A percentile compares a stretch with the other conserved stretches of the same genome.
phyloP scores from a whole-genome alignment of 2,329 filamentous ascomycete species.

The Elsinoe necatrix region DNA sequence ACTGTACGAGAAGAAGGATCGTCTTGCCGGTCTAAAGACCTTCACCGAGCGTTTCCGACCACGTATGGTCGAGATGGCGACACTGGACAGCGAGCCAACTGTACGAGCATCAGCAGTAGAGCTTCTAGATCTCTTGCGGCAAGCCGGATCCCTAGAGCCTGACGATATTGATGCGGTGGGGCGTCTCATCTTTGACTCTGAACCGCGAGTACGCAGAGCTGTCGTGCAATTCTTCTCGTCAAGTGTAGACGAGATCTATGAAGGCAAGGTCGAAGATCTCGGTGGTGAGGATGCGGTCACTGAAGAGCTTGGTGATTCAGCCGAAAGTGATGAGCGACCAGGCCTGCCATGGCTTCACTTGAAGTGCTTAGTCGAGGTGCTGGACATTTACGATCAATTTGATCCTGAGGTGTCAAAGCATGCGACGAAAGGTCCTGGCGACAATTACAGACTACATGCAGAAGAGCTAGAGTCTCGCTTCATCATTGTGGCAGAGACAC shows the following conservation, averaged over 20 bases:
- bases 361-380: slow-evolving; percentile 78
- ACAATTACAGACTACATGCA: slow-evolving; percentile 47
- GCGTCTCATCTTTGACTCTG: slow-evolving; percentile 79
- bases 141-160: slow-evolving; percentile 79
- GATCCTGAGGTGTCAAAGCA: slow-evolving; percentile 40
- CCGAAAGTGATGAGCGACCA: slow-evolving; percentile 51
- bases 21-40: slow-evolving; percentile 66
- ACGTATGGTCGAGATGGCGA: slow-evolving; percentile 86
- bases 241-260: slow-evolving; percentile 73
- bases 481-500: slow-evolving; percentile 72
- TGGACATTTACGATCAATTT: slow-evolving; percentile 71
- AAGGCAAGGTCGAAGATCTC: slow-evolving; percentile 71
- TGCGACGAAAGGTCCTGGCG: slow-evolving; percentile 35
- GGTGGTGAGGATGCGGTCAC: slow-evolving; percentile 69
- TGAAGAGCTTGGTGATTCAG: slow-evolving; percentile 67
- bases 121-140: slow-evolving; percentile 71
- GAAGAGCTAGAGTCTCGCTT: slow-evolving; percentile 69
- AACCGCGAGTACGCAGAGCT: slow-evolving; percentile 75
- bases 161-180: slow-evolving; percentile 85
- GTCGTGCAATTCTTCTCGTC: slow-evolving; percentile 86
- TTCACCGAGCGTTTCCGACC: slow-evolving; percentile 89
- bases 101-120: slow-evolving; percentile 75
- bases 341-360: slow-evolving; percentile 80
- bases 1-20: slow-evolving; percentile 72
- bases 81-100: slow-evolving; percentile 68